Evolutionary conservation across 208 protist species (phyloP), one percentile per base, ranked within the genome.

Genomic region (Trypanosomatidae sp.): DNA sequence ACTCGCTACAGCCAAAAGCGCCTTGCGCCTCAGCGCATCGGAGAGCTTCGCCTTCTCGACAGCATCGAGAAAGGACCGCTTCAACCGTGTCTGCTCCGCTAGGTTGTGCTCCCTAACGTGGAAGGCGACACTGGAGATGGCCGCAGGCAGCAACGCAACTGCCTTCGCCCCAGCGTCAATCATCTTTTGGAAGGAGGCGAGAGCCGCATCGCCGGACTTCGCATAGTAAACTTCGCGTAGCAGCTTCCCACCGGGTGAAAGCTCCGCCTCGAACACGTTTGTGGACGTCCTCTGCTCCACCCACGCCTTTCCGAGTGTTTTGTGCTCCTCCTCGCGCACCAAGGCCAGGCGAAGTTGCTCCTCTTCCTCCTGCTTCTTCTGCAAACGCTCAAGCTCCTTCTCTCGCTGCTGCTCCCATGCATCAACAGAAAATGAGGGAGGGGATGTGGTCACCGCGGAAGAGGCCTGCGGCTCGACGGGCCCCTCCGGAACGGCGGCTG

Each of bases 371-470:
- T 91, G 86, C 62, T 74, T 81, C 41, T 81, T 74, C 44, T 89
- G 89, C 46, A 95, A 65, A 17, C 87, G 78, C 46, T 85, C 84
- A 49, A 97, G 69, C 76, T 97, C 90, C 55, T 79, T 71, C 65
- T 97, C 89, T n/a, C 93, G 89, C 71, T 95, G 93, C 59, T 87
- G 79, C 79, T 95, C 90, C 91, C 93, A 97, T 7, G 76, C 72
- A 75, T 95, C 91, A 2, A 95, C 90, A 4, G 92, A 95, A 33
- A 94, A 66, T n/a, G n/a, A n/a, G n/a, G n/a, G n/a, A n/a, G n/a
- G n/a, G 19, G 13, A 33, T 49, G n/a, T 28, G 12, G 22, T 7
- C 28, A 15, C n/a, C 15, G 47, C 12, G 7, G 10, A 8, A 17
- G 28, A 47, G 28, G 1, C 47, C 19, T 3, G 33, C 13, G 6